These are phyloP conservation scores for Lactarius hengduanensis DNA, from an alignment of 768 basidiomycete genomes.

Conservation along the genomic window DNA sequence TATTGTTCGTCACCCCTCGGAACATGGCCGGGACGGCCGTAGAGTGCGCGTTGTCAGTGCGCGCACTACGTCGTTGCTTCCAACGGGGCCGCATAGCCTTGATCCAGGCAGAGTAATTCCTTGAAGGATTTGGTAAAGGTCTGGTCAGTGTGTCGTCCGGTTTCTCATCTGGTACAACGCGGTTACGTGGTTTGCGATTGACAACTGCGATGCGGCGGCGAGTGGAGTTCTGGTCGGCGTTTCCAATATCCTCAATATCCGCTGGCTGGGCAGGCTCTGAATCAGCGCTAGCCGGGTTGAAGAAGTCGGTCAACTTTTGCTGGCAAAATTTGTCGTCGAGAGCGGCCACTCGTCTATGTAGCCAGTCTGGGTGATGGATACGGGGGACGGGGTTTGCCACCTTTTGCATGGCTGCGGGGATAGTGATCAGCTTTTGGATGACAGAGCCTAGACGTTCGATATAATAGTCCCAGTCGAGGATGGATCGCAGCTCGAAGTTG, in stretches of 20 bases:
- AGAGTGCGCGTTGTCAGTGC: constrained; percentile 37
- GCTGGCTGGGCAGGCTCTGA: constrained; percentile 33
- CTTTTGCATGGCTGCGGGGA: constrained; percentile 98
- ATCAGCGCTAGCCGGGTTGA: constrained; percentile 46
- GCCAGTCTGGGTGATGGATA: constrained; percentile 96
- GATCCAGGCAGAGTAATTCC: constrained; percentile 76
- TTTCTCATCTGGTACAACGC: constrained; percentile 44
- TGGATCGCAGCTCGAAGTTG: constrained; percentile 88
- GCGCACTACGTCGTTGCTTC: constrained; percentile 57
- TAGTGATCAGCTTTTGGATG: constrained; percentile 98
- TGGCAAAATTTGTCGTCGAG: constrained; percentile 97
- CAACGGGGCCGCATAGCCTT: constrained; percentile 74
- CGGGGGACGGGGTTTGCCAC: constrained; percentile 95
- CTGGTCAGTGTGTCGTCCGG: constrained; percentile 28
- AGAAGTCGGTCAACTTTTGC: constrained; percentile 96
- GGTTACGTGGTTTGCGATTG: constrained; percentile 46
- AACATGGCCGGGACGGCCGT: constrained; percentile 72
- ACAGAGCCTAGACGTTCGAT: constrained; percentile 97
- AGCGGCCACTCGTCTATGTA: constrained; percentile 85
- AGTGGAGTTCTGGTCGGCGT: constrained; percentile 25
- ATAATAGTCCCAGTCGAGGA: constrained; percentile 98
- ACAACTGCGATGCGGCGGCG: constrained; percentile 53
- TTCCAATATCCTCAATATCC: constrained; percentile 61
- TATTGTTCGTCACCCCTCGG: constrained; percentile 53
- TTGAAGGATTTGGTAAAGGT: constrained; percentile 60